A percentile compares a stretch with the other conserved stretches of the same genome.
Evolutionary conservation across 768 basidiomycete genomes (phyloP).

Genomic region (Tricholoma sp.): DNA sequence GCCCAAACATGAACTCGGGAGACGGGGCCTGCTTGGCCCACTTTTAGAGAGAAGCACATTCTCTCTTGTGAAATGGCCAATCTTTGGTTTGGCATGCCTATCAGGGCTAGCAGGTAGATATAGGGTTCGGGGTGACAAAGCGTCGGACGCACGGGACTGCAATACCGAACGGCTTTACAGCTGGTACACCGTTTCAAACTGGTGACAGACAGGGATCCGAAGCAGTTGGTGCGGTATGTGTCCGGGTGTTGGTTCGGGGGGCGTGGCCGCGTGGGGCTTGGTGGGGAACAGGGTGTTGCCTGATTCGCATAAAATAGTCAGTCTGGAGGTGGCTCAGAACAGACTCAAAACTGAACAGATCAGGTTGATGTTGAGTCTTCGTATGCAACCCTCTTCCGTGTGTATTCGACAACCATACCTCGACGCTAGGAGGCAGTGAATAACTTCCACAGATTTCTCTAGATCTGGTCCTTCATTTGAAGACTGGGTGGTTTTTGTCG

Average conservation of each 20-base stretch:
- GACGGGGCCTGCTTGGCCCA: conserved; percentile 52
- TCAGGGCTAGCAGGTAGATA: no score
- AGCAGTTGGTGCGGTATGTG: no score
- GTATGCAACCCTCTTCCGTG: no score
- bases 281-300: conserved; percentile 55
- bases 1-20: conserved; percentile 51
- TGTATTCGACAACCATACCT: no score
- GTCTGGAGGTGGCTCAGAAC: no score
- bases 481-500: conserved; percentile 18
- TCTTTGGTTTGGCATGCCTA: conserved; percentile 70
- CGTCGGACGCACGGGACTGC: conserved; percentile 50
- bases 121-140: no score
- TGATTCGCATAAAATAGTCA: conserved; percentile 26
- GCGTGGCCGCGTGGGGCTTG: conserved; percentile 55
- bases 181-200: no score
- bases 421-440: conserved; percentile 35
- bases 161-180: no score
- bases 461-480: conserved; percentile 10
- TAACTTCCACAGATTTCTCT: conserved; percentile 2
- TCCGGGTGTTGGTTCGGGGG: conserved; percentile 61
- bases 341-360: neutral
- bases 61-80: conserved; percentile 71
- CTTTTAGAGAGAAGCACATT: conserved; percentile 65
- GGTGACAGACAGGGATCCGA: no score
- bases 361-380: conserved; percentile 26